Evolutionary conservation across 2,329 filamentous ascomycete species (phyloP).

Genomic region (Metarhizium robertsii): DNA sequence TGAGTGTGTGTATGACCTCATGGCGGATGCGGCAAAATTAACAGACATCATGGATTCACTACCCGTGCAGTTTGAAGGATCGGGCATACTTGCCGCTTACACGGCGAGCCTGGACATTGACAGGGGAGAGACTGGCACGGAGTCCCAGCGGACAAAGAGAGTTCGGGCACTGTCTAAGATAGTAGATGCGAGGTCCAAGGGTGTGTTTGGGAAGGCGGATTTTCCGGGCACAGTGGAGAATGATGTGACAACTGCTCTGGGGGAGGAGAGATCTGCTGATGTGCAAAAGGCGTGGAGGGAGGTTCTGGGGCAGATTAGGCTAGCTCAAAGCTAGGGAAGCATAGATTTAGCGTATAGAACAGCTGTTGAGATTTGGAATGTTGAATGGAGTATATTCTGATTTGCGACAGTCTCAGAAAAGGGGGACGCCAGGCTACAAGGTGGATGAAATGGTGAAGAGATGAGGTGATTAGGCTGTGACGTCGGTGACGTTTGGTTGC

Average conservation of each 20-base stretch:
- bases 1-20: conserved; percentile 35
- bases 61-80: conserved; percentile 8
- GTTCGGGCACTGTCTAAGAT: conserved; percentile 35
- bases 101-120: conserved; percentile 38
- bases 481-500: too few relatives aligned
- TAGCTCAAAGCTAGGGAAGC: background rate
- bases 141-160: conserved; percentile 39
- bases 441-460: too few relatives aligned
- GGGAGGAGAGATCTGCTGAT: conserved; percentile 33
- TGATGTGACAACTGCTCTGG: conserved; percentile 24
- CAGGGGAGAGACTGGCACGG: conserved; percentile 36
- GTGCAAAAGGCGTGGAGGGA: conserved; percentile 34
- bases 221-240: conserved; percentile 20
- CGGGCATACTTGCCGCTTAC: conserved; percentile 24
- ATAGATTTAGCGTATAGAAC: background rate
- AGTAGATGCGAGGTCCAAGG: conserved; percentile 31
- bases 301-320: conserved; percentile 21
- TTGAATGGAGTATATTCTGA: too few relatives aligned
- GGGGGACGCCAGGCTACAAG: too few relatives aligned
- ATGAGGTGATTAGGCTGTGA: too few relatives aligned
- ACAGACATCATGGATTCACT: conserved; percentile 12
- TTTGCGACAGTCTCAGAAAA: too few relatives aligned
- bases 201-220: conserved; percentile 28
- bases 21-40: conserved; percentile 29
- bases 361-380: too few relatives aligned